Conservation (phyloP, 2,329 filamentous ascomycete species). For the Ascomycota sp. region DNA sequence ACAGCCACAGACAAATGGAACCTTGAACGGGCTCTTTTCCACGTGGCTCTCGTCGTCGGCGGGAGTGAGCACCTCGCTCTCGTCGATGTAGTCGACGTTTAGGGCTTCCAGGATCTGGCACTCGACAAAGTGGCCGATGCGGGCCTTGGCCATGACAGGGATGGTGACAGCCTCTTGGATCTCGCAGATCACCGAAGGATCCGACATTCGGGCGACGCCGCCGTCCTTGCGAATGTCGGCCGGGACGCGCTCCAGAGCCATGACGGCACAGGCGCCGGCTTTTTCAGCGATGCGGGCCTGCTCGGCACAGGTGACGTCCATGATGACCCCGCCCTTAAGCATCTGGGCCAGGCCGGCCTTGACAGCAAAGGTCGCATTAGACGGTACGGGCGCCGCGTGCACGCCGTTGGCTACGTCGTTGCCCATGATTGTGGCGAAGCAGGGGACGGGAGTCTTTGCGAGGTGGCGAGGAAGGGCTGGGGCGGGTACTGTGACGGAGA, state of each 20-base stretch:
- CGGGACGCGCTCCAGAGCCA: conserved; percentile 94
- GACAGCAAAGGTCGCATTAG: conserved; percentile 47
- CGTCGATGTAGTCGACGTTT: conserved; percentile 94
- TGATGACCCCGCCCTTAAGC: conserved; percentile 98
- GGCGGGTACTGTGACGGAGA: no score
- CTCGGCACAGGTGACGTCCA: conserved; percentile 90
- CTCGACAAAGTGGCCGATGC: conserved; percentile 95
- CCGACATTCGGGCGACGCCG: conserved; percentile 91
- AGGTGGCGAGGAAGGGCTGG: no score
- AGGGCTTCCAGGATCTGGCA: conserved; percentile 94
- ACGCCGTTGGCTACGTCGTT: conserved; percentile 12
- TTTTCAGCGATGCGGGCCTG: conserved; percentile 96
- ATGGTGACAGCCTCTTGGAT: conserved; percentile 93
- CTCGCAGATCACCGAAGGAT: conserved; percentile 82
- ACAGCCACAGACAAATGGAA: conserved; percentile 93
- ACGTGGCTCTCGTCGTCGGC: conserved; percentile 85
- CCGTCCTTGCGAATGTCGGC: conserved; percentile 87
- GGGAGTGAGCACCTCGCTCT: conserved; percentile 91
- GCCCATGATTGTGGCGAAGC: conserved; percentile 8
- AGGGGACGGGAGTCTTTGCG: no score
- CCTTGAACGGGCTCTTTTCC: conserved; percentile 63
- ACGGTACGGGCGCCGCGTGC: conserved; percentile 10
- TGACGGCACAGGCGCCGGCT: conserved; percentile 86
- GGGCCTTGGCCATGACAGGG: conserved; percentile 96
- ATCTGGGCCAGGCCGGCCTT: conserved; percentile 94